Conservation (phyloP, 805 yeast genomes). For the Scheffersomyces coipomensis region DNA sequence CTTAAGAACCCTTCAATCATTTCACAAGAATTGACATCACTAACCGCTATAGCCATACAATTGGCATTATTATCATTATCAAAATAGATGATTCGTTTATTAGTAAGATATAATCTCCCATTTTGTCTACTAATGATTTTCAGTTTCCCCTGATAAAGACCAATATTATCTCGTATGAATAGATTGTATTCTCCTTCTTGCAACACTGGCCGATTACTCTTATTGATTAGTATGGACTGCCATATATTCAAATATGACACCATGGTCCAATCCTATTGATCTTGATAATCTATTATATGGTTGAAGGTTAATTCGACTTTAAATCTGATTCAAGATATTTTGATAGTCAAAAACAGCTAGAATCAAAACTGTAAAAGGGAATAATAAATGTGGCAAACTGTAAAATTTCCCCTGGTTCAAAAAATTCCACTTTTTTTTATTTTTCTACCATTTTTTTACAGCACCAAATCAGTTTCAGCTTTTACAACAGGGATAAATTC, state of each 20-base stretch:
- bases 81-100: slow-evolving; percentile 68
- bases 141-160: slow-evolving; percentile 74
- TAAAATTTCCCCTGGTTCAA: too few relatives aligned
- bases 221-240: slow-evolving; percentile 35
- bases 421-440: too few relatives aligned
- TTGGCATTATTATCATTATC: slow-evolving; percentile 43
- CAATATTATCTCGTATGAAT: slow-evolving; percentile 46
- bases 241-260: slow-evolving; percentile 22
- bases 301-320: too few relatives aligned
- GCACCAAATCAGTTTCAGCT: too few relatives aligned
- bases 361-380: too few relatives aligned
- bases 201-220: slow-evolving; percentile 39
- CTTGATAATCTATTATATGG: too few relatives aligned
- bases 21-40: slow-evolving; percentile 38
- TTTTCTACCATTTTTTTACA: too few relatives aligned
- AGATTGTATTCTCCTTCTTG: slow-evolving; percentile 28
- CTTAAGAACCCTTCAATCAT: slow-evolving; percentile 59
- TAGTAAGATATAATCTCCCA: slow-evolving; percentile 80
- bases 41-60: slow-evolving; percentile 49
- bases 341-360: too few relatives aligned
- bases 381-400: too few relatives aligned
- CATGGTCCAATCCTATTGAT: too few relatives aligned
- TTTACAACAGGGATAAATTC: too few relatives aligned
- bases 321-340: too few relatives aligned
- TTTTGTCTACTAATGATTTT: slow-evolving; percentile 63